Evolutionary conservation across 345 rosid species (phyloP), one percentile per base, ranked within the genome.

Genomic region (Odontarrhena argentea): DNA sequence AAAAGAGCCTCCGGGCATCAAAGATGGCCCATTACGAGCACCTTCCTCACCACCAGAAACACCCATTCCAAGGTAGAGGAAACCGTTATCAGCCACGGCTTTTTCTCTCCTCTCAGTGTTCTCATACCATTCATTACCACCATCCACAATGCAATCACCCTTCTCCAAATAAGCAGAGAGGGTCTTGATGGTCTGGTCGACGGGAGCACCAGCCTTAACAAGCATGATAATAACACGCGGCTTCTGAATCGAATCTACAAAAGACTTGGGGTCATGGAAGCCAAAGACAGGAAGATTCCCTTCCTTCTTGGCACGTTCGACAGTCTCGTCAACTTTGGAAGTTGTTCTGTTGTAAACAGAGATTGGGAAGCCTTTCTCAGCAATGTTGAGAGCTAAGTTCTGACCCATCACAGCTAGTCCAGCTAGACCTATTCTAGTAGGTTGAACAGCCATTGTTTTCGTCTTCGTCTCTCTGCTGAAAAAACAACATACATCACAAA

Each of bases 361-460:
- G 80, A 93, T 93, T 24, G 97, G 86, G 70, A 92, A 92, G 69
- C 98, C 98, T 85, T 92, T 92, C 77, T 85, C 86, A 0, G 98
- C 98, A 40, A 92, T 89, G 80, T 89, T 92, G 69, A 92, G 91
- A 44, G 97, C 97, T 35, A 89, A 77, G 77, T 92, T 92, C 77
- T 93, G 98, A 70, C 98, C 98, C 98, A 93, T 93, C 58, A 89
- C 98, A 15, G 98, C 98, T 1, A 93, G 80, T 71, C 96, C 98
- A 65, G 98, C 98, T 48, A 93, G 78, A 62, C 98, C 97, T 35
- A 93, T 85, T 82, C 98, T 87, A 1, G 94, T 84, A 41, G 79
- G 76, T 36, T 79, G 80, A 41, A 76, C 71, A 46, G 88, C 91
- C 98, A 89, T 92, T 45, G 25, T 57, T 73, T 61, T 69, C 18